Evolutionary conservation across 2,329 filamentous ascomycete species (phyloP).

Genomic region (Xylariales sp.): DNA sequence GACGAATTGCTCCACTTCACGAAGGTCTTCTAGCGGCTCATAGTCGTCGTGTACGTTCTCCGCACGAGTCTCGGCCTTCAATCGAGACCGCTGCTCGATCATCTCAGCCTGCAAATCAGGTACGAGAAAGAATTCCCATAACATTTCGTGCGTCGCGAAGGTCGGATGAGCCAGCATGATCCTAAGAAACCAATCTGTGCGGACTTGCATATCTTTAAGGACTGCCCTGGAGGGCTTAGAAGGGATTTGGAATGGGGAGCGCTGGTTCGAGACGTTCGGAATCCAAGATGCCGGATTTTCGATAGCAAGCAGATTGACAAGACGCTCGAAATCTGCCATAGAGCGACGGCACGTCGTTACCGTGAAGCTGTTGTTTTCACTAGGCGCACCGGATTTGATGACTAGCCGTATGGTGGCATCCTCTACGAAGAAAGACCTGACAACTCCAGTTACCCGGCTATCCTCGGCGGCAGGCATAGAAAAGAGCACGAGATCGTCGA

Average conservation of each 20-base stretch:
- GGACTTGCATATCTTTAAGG: slow-evolving; percentile 80
- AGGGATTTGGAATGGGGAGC: slow-evolving; percentile 88
- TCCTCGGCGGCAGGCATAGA: slow-evolving; percentile 68
- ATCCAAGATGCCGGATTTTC: slow-evolving; percentile 97
- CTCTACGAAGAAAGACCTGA: slow-evolving; percentile 94
- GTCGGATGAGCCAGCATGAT: slow-evolving; percentile 85
- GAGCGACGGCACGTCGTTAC: slow-evolving; percentile 92
- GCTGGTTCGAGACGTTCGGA: slow-evolving; percentile 69
- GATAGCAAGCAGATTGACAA: slow-evolving; percentile 75
- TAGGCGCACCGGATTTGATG: slow-evolving; percentile 87
- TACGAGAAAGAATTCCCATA: slow-evolving; percentile 98
- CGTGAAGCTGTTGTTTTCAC: slow-evolving; percentile 76
- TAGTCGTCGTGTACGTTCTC: slow-evolving; percentile 89
- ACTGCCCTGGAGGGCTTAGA: slow-evolving; percentile 86
- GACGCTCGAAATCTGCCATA: slow-evolving; percentile 83
- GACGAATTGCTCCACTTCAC: slow-evolving; percentile 90
- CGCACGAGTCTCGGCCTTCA: slow-evolving; percentile 77
- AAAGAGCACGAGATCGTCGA: slow-evolving; percentile 88
- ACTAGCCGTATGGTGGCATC: slow-evolving; percentile 91
- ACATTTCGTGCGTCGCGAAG: slow-evolving; percentile 91
- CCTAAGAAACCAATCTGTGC: slow-evolving; percentile 82
- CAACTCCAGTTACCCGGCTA: slow-evolving; percentile 83
- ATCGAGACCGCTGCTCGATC: slow-evolving; percentile 81
- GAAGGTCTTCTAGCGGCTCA: slow-evolving; percentile 75
- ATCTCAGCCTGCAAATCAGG: slow-evolving; percentile 87